phyloP scores from a whole-genome alignment of 1,284 basidiomycete species.

The Phylloporus sp. region DNA sequence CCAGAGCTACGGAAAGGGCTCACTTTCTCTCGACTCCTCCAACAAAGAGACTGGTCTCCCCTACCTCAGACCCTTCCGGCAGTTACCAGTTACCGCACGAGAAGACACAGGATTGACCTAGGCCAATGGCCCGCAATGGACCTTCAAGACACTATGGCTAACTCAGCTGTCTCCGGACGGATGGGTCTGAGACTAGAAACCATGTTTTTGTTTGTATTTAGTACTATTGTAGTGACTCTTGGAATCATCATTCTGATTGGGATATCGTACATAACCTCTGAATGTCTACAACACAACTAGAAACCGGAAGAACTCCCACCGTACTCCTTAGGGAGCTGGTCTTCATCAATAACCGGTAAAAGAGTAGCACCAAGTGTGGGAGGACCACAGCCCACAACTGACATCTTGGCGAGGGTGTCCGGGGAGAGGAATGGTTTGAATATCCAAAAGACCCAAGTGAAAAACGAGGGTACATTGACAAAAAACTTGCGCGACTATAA shows the following conservation, averaged over 20 bases:
- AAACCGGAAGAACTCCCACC: slow-evolving; percentile 60
- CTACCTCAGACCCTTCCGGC: slow-evolving; percentile 71
- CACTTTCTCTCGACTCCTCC: slow-evolving; percentile 67
- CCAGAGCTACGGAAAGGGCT: slow-evolving; percentile 72
- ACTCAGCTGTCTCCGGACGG: too few species aligned
- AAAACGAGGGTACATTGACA: slow-evolving; percentile 75
- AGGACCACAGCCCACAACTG: slow-evolving; percentile 71
- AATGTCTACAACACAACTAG: not conserved
- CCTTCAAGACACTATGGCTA: slow-evolving; percentile 54
- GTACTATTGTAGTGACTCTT: too few species aligned
- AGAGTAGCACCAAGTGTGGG: slow-evolving; percentile 66
- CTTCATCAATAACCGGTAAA: slow-evolving; percentile 57
- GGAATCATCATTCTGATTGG: too few species aligned
- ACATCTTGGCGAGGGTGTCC: slow-evolving; percentile 78
- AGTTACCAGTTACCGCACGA: slow-evolving; percentile 35
- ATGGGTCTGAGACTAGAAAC: too few species aligned
- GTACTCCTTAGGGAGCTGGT: slow-evolving; percentile 70
- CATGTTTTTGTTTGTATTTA: too few species aligned
- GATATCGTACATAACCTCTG: too few species aligned
- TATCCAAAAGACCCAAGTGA: slow-evolving; percentile 84
- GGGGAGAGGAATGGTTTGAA: slow-evolving; percentile 78
- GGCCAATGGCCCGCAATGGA: slow-evolving; percentile 32
- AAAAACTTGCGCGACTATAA: slow-evolving; percentile 78
- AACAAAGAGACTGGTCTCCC: slow-evolving; percentile 69
- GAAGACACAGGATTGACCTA: slow-evolving; percentile 33